phyloP scores from a whole-genome alignment of 768 basidiomycete genomes.

The Cantharellus cinnabarinus region DNA sequence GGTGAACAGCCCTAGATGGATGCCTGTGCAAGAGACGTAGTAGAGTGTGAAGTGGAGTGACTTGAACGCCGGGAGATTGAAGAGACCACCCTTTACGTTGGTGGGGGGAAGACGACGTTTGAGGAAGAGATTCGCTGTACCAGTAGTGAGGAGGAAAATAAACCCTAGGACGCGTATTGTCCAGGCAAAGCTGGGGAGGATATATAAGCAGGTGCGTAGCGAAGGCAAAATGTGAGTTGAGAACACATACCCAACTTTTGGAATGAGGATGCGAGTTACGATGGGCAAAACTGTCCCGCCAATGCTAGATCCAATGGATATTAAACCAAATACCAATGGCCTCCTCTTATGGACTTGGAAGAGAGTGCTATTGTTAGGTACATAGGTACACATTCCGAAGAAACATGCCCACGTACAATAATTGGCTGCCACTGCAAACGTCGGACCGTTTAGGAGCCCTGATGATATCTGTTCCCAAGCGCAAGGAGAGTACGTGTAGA shows the following conservation, averaged over 20 bases:
- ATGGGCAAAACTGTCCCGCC: constrained; percentile 17
- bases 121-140: constrained; percentile 13
- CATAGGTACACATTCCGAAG: not conserved
- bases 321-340: constrained; percentile 37
- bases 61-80: constrained; percentile 9
- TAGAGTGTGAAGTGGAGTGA: constrained; percentile 10
- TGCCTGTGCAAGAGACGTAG: constrained; percentile 7
- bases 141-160: constrained; percentile 10
- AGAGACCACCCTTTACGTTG: constrained; percentile 6
- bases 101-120: constrained; percentile 3
- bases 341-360: constrained; percentile 19
- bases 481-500: not conserved
- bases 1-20: constrained; percentile 7
- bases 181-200: constrained; percentile 7
- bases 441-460: constrained; percentile 40
- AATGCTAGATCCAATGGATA: constrained; percentile 36
- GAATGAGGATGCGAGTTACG: constrained; percentile 9
- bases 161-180: constrained; percentile 11
- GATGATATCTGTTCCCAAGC: constrained; percentile 16
- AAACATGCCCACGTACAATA: constrained; percentile 33
- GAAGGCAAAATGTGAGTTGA: not conserved
- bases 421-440: constrained; percentile 39
- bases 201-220: not conserved
- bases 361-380: not conserved
- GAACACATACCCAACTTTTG: constrained; percentile 7